Percentiles rank a stretch among this genome's conserved stretches.
Evolutionary conservation across 176 grass and related monocot species (phyloP).

Genomic region (Avena atlantica): DNA sequence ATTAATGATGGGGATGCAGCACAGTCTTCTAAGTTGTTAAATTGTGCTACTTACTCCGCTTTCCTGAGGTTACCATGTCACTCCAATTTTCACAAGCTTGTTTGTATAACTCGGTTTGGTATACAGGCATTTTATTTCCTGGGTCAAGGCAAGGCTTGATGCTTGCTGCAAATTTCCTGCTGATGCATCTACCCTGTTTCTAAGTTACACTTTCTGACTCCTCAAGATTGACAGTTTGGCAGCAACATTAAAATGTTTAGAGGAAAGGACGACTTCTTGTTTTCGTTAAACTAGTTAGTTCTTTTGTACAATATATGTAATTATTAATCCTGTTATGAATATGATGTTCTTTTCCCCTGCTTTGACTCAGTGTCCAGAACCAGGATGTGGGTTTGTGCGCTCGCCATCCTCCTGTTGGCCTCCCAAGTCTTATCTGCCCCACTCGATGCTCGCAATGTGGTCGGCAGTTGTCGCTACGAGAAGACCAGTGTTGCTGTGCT

Average conservation of each 20-base stretch:
- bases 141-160: background rate
- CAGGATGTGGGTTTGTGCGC: background rate
- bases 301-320: background rate
- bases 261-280: background rate
- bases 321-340: background rate
- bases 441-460: background rate
- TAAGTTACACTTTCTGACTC: background rate
- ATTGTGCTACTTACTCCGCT: background rate
- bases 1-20: background rate
- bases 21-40: background rate
- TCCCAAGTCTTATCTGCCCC: background rate
- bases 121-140: background rate
- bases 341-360: background rate
- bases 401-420: background rate
- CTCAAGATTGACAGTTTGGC: background rate
- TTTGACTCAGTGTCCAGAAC: background rate
- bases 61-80: background rate
- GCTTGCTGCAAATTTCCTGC: background rate
- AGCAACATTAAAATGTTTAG: background rate
- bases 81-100: background rate
- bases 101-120: background rate
- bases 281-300: background rate
- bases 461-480: background rate
- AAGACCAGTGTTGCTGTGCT: background rate
- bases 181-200: background rate